Evolutionary conservation across 2,329 filamentous ascomycete genomes (phyloP), one percentile per base, ranked within the genome.

Genomic region (Colletotrichum cereale): DNA sequence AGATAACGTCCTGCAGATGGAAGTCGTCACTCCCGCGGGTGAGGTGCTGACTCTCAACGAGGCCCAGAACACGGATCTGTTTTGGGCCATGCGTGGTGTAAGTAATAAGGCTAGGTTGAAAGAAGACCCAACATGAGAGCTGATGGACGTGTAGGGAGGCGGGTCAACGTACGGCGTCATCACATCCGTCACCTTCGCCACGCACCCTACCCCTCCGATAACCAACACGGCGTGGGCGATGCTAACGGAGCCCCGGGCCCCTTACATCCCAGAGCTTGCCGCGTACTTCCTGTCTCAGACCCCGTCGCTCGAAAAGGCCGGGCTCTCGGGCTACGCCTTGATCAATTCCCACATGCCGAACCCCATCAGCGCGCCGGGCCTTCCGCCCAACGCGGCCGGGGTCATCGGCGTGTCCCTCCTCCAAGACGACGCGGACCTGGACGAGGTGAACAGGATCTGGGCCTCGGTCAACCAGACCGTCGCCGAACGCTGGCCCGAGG

Each of bases 71-170:
- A 68, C 80, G 0, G 89, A 92, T 65, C 78, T 92, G 0, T 92
- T 90, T 77, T 92, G 90, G 90, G 90, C 90, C 0, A 82, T 91
- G 73, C 80, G 87, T 69, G 89, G 89, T 11, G 73, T 88, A 79
- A 78, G 84, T 81, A 10, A 44, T 6, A n/a, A 8, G 10, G n/a
- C 2, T 0, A 44, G 10, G n/a, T 1, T 0, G n/a, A 11, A 21
- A 6, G n/a, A 10, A 5, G 16, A 34, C 31, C n/a, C 36, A 8
- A 21, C n/a, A 47, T 21, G 31, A 26, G 5, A 10, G 21, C 61
- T 72, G 50, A 62, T 8, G 0, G 2, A 3, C 18, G 2, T n/a
- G 0, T 48, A 87, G 86, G 88, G 88, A 7, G 88, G 89, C 3
- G 88, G 87, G 2, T 87, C 86, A 26, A 91, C 88, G 0, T 92